Evolutionary conservation across 805 yeast species (phyloP), one percentile per base, ranked within the genome.

Genomic region (Cyberlindnera maritima): DNA sequence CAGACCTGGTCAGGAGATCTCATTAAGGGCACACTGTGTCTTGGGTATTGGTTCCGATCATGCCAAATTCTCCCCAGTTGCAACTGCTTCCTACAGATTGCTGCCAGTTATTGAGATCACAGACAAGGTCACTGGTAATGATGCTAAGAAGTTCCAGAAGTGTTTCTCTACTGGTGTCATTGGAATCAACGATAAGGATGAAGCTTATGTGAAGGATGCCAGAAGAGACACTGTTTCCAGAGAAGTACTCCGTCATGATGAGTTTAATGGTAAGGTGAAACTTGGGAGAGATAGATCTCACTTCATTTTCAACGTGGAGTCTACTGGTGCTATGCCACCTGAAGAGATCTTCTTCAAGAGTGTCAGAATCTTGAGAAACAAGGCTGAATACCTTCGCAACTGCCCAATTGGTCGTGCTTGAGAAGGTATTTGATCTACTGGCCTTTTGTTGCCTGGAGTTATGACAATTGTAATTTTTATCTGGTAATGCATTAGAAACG

Each of bases 211-310:
- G 13, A 77, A 82, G 53, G 96, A 94, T 68, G 81, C 97, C 3
- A 81, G 99, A 73, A 87, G 81, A 62, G 99, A 94, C 67, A 94
- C 99, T 1, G 99, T 94, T 35, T 88, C 97, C 6, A 81, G 99
- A 69, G 99, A 94, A 68, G 97, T 91, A 12, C 75, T 94, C 58
- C 82, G 99, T 67, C 97, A 94, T 67, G 86, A 81, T 43, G 96
- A 94, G 65, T 94, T 94, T 60, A 75, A 83, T 39, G 95, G 86
- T 35, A 87, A 88, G 59, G 97, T 94, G 47, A 86, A 85, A 67
- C 75, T 94, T 45, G 99, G 98, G 37, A 82, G 99, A 68, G 77
- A 77, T 56, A 83, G 96, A 67, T 94, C 87, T 65, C 96, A 94
- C 60, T 94, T 94, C 66, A 88, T 94, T 43, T 94, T 89, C 74